Percentiles rank a stretch among this genome's conserved stretches.
These are phyloP conservation scores for Aspergillus uvarum DNA, from an alignment of 2,329 filamentous ascomycete genomes.

Conservation along the genomic window DNA sequence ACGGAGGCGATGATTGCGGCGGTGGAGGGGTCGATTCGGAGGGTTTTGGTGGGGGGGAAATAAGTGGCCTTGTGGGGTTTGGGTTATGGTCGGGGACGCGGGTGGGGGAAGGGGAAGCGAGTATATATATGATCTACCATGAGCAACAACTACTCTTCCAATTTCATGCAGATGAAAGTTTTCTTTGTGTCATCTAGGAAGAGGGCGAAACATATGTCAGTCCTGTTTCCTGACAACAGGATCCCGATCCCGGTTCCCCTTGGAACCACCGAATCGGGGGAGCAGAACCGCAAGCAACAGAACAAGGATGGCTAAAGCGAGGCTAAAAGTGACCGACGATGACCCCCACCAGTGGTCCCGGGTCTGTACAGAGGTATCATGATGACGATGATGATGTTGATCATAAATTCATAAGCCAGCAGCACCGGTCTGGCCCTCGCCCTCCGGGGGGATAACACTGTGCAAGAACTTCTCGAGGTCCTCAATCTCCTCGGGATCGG, in stretches of 20 bases:
- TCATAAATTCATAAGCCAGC: constrained; percentile 35
- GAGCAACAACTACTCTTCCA: not conserved
- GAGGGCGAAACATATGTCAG: not conserved
- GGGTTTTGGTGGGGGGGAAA: constrained; percentile 14
- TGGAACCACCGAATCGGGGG: constrained; percentile 15
- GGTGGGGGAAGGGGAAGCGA: not conserved
- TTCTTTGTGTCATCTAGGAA: not conserved
- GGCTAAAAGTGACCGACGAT: constrained; percentile 16
- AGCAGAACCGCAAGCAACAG: constrained; percentile 25
- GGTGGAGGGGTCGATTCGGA: constrained; percentile 29
- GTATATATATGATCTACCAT: not conserved
- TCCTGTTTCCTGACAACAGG: constrained; percentile 9
- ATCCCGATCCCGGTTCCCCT: constrained; percentile 1
- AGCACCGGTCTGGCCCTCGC: constrained; percentile 18
- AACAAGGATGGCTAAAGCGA: constrained; percentile 27
- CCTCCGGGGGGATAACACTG: constrained; percentile 52
- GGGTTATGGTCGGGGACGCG: no score
- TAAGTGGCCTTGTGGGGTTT: no score
- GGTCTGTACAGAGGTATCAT: not conserved
- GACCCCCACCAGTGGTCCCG: not conserved
- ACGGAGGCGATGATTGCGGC: constrained; percentile 27
- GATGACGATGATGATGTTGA: not conserved
- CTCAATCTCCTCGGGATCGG: constrained; percentile 74
- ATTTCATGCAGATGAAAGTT: not conserved
- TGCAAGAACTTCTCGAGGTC: constrained; percentile 69